These are phyloP conservation scores for Beverwykella pulmonaria DNA, from an alignment of 495 filamentous ascomycete species.

Conservation along the genomic window DNA sequence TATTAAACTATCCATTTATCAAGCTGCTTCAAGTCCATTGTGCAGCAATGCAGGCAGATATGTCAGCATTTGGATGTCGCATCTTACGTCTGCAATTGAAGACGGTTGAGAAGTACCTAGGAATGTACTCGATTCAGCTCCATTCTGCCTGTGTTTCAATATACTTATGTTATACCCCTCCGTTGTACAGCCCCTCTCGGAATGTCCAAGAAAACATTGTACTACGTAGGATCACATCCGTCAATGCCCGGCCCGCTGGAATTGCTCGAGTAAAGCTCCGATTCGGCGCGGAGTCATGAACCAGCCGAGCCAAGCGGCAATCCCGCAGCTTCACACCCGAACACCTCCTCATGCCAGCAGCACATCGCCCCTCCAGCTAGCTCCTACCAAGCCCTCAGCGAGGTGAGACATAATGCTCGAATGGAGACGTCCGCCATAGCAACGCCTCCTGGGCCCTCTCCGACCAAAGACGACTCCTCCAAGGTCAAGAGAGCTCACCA, in stretches of 20 bases:
- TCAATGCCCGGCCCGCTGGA: not conserved
- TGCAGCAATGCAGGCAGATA: not conserved
- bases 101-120: too few relatives aligned
- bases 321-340: not conserved
- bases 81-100: too few relatives aligned
- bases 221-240: too few relatives aligned
- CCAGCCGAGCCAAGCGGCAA: not conserved
- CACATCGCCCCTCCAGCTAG: conserved; percentile 5
- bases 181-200: too few relatives aligned
- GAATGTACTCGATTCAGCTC: too few relatives aligned
- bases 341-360: not conserved
- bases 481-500: conserved; percentile 61
- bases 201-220: too few relatives aligned
- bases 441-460: conserved; percentile 3
- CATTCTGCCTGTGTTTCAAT: too few relatives aligned
- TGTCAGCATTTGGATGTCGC: too few relatives aligned
- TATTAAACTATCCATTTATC: not conserved
- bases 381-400: not conserved
- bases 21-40: not conserved
- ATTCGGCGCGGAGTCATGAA: not conserved
- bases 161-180: too few relatives aligned
- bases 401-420: conserved; percentile 15
- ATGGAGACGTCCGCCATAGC: conserved; percentile 26
- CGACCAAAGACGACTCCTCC: conserved; percentile 17
- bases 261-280: not conserved